These are phyloP conservation scores for Hysterium pulicare DNA, from an alignment of 2,329 filamentous ascomycete genomes.

Conservation along the genomic window DNA sequence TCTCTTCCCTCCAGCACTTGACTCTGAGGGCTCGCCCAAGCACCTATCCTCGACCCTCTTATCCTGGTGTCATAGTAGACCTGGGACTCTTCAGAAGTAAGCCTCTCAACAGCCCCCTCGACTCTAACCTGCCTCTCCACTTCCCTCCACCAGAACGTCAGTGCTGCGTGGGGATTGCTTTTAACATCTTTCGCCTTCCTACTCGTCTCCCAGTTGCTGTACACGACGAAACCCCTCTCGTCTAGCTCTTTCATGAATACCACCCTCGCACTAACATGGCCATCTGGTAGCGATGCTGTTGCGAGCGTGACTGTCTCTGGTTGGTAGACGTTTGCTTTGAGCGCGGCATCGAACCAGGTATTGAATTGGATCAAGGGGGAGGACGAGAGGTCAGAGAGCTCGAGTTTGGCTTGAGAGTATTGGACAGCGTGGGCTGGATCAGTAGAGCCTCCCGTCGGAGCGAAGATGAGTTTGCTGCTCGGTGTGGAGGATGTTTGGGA, in stretches of 20 bases:
- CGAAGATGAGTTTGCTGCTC: conserved; percentile 54
- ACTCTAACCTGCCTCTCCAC: conserved; percentile 88
- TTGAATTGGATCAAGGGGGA: conserved; percentile 83
- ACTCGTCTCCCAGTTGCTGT: conserved; percentile 85
- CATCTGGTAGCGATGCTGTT: conserved; percentile 78
- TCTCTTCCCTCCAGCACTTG: conserved; percentile 67
- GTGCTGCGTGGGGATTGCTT: conserved; percentile 70
- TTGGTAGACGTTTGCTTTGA: conserved; percentile 60
- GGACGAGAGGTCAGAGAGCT: conserved; percentile 56
- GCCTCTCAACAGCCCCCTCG: conserved; percentile 69
- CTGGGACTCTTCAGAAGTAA: conserved; percentile 69
- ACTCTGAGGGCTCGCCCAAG: conserved; percentile 91
- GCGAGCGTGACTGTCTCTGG: conserved; percentile 87
- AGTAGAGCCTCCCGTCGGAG: conserved; percentile 55
- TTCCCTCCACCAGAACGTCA: conserved; percentile 88
- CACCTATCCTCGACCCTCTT: conserved; percentile 78
- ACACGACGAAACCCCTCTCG: conserved; percentile 77
- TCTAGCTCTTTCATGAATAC: conserved; percentile 98
- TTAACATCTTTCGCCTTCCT: conserved; percentile 65
- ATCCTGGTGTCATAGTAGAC: conserved; percentile 64
- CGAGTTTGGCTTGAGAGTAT: conserved; percentile 66
- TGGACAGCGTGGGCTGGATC: conserved; percentile 67
- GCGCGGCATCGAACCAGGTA: conserved; percentile 78
- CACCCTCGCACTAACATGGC: conserved; percentile 77
- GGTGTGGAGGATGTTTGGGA: too few relatives aligned